Evolutionary conservation across 1,139 yeast species (phyloP).

Genomic region (Chernovozyma sophiae-reginae): DNA sequence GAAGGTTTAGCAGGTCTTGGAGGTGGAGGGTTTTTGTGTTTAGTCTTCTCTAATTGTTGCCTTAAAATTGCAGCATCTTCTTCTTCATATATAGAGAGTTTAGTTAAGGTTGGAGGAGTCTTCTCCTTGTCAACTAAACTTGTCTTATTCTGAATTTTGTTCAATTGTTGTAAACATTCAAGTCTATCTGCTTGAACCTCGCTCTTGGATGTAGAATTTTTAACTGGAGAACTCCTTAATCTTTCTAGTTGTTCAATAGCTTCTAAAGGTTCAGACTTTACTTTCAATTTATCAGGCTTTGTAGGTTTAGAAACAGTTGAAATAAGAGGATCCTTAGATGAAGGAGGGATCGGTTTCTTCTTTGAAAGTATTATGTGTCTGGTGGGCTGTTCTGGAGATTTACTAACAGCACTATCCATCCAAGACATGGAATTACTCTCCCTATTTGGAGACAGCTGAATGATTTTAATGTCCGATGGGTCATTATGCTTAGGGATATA

Average conservation of each 20-base stretch:
- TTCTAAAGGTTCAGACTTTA: constrained; percentile 1
- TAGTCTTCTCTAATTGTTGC: constrained; percentile 18
- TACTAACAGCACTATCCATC: constrained; percentile 8
- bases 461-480: neutral
- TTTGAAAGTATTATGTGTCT: constrained; percentile 3
- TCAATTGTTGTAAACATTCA: constrained; percentile 3
- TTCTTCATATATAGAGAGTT: constrained; percentile 15
- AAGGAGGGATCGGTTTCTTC: constrained; percentile 6
- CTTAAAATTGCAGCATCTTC: constrained; percentile 21
- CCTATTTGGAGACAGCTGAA: constrained; percentile 1
- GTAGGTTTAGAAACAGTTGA: constrained; percentile 1
- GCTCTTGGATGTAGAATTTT: neutral
- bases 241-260: constrained; percentile 3
- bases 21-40: neutral
- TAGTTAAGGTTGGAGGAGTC: neutral
- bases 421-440: constrained; percentile 6
- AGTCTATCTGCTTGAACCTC: constrained; percentile 1
- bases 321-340: constrained; percentile 5
- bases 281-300: constrained; percentile 3
- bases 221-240: constrained; percentile 5
- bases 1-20: constrained; percentile 3
- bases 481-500: constrained; percentile 4
- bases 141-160: neutral
- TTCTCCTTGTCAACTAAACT: neutral
- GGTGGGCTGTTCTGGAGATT: constrained; percentile 8